phyloP scores from a whole-genome alignment of 1,139 yeast species.

The Scheffersomyces lignicola region DNA sequence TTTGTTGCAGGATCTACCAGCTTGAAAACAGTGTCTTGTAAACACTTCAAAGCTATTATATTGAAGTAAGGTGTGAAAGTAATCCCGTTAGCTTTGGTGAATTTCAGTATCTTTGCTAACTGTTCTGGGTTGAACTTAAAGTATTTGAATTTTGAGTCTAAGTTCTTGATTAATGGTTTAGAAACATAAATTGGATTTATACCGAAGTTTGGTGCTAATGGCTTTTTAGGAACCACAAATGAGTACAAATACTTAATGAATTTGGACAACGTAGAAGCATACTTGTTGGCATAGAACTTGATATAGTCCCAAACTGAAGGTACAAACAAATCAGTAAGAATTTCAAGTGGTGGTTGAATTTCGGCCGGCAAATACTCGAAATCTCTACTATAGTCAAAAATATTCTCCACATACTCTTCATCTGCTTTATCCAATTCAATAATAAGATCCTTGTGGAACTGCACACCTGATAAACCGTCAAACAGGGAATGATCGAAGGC shows the following conservation, averaged over 20 bases:
- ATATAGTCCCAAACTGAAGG: slow-evolving; percentile 9
- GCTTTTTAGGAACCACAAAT: background rate
- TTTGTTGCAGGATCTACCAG: slow-evolving; percentile 9
- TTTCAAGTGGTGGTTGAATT: slow-evolving; percentile 11
- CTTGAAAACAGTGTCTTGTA: slow-evolving; percentile 24
- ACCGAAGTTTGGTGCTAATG: slow-evolving; percentile 4
- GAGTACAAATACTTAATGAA: background rate
- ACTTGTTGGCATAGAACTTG: slow-evolving; percentile 8
- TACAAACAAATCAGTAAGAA: slow-evolving; percentile 14
- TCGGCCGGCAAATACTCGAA: slow-evolving; percentile 10
- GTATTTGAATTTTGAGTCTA: slow-evolving; percentile 16
- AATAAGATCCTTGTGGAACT: slow-evolving; percentile 32
- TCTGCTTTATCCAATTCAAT: slow-evolving; percentile 7
- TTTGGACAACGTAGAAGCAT: slow-evolving; percentile 7
- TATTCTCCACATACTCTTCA: slow-evolving; percentile 7
- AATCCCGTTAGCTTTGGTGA: slow-evolving; percentile 19
- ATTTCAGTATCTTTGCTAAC: slow-evolving; percentile 12
- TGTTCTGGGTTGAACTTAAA: slow-evolving; percentile 16
- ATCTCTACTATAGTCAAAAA: slow-evolving; percentile 13
- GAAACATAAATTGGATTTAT: slow-evolving; percentile 12
- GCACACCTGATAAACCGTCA: slow-evolving; percentile 35
- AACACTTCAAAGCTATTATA: slow-evolving; percentile 19
- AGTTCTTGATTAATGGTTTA: slow-evolving; percentile 11
- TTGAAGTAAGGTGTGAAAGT: slow-evolving; percentile 30
- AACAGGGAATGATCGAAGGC: slow-evolving; percentile 34